A percentile compares a stretch with the other conserved stretches of the same genome.
These are phyloP conservation scores for Chalciporus piperatus DNA, from an alignment of 768 basidiomycete genomes.

Conservation along the genomic window DNA sequence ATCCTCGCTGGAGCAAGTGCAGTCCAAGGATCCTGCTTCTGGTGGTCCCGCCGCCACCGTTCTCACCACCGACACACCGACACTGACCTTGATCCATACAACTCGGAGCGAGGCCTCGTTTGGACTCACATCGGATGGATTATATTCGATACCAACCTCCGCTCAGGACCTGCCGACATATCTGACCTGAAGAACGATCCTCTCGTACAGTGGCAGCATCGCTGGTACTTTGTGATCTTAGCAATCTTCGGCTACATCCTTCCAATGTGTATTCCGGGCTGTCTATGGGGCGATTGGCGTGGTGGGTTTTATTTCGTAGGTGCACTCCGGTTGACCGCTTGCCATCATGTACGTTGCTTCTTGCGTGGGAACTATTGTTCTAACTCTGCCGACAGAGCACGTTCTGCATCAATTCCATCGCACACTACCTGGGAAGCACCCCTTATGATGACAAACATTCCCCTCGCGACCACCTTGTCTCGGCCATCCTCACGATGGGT, in stretches of 20 bases:
- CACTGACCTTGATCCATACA: conserved; percentile 83
- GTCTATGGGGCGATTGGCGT: conserved; percentile 71
- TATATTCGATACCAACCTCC: conserved; percentile 69
- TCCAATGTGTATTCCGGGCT: conserved; percentile 65
- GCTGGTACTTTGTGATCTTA: conserved; percentile 62
- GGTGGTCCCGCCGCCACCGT: conserved; percentile 84
- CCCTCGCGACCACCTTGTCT: conserved; percentile 76
- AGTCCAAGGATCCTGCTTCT: conserved; percentile 82
- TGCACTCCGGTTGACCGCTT: conserved; percentile 67
- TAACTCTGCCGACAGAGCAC: conserved; percentile 51
- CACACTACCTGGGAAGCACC: conserved; percentile 78
- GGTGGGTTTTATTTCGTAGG: conserved; percentile 78
- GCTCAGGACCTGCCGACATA: conserved; percentile 67
- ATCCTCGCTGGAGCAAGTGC: conserved; percentile 77
- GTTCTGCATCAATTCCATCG: conserved; percentile 87
- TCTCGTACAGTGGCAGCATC: conserved; percentile 77
- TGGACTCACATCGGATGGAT: conserved; percentile 89
- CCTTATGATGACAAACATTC: conserved; percentile 80
- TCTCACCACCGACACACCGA: conserved; percentile 85
- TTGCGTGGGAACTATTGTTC: background rate
- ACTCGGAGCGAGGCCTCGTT: conserved; percentile 70
- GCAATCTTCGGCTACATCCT: conserved; percentile 68
- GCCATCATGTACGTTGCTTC: conserved; percentile 67
- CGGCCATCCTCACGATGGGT: conserved; percentile 76
- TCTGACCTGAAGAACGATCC: conserved; percentile 69